These are phyloP conservation scores for Heritiera littoralis DNA, from an alignment of 345 rosid genomes.

Conservation along the genomic window DNA sequence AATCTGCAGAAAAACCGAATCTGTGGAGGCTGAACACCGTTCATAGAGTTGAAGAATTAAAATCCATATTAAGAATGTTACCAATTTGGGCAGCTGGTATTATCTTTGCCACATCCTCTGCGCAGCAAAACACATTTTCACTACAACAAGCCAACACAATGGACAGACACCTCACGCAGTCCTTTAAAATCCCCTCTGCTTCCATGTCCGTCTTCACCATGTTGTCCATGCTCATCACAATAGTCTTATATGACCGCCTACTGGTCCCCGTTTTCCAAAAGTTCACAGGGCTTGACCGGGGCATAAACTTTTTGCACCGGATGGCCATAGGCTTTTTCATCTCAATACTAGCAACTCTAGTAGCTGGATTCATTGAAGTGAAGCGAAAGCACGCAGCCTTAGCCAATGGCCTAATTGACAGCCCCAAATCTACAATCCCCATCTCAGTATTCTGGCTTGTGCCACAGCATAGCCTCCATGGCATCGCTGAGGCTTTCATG, in stretches of 20 bases:
- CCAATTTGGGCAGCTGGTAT: slow-evolving; percentile 62
- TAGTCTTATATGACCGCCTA: slow-evolving; percentile 42
- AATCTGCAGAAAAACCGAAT: slow-evolving; percentile 27
- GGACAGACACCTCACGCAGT: slow-evolving; percentile 39
- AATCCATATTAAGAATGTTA: slow-evolving; percentile 48
- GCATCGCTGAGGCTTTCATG: slow-evolving; percentile 53
- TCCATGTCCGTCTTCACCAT: slow-evolving; percentile 54
- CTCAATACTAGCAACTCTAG: slow-evolving; percentile 45
- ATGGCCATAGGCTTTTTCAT: slow-evolving; percentile 54
- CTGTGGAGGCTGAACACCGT: slow-evolving; percentile 55
- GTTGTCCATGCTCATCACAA: slow-evolving; percentile 45
- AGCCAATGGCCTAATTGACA: slow-evolving; percentile 29
- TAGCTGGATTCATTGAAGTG: slow-evolving; percentile 49
- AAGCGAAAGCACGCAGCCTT: slow-evolving; percentile 43
- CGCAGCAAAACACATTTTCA: slow-evolving; percentile 53
- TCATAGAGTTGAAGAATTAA: slow-evolving; percentile 53
- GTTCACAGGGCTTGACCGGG: slow-evolving; percentile 48
- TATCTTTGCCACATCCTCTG: slow-evolving; percentile 43
- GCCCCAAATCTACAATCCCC: slow-evolving; percentile 28
- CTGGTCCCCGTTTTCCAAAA: slow-evolving; percentile 33
- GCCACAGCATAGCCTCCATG: slow-evolving; percentile 50
- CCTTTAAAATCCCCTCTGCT: slow-evolving; percentile 50
- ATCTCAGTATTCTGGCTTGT: slow-evolving; percentile 53
- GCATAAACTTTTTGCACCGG: slow-evolving; percentile 45
- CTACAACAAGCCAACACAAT: slow-evolving; percentile 53